A percentile compares a stretch with the other conserved stretches of the same genome.
These are phyloP conservation scores for Apiospora marii DNA, from an alignment of 2,329 filamentous ascomycete genomes.

Conservation along the genomic window DNA sequence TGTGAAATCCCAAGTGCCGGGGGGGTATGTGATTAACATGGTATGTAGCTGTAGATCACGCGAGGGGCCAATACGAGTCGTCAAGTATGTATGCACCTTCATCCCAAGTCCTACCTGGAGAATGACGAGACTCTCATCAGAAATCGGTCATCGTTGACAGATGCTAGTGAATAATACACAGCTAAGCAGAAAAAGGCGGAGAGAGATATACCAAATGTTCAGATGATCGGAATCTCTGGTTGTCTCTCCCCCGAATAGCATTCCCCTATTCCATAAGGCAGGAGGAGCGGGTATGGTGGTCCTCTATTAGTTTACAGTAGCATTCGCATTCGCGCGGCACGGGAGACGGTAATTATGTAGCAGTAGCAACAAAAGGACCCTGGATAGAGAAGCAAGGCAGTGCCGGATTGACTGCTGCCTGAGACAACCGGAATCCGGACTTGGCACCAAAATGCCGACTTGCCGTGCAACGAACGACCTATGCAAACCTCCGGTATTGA, in stretches of 20 bases:
- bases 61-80: neutral
- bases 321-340: neutral
- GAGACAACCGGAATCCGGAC: conserved; percentile 9
- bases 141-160: neutral
- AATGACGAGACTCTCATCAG: neutral
- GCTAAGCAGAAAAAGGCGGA: neutral
- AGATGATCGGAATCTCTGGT: conserved; percentile 3
- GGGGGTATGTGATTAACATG: neutral
- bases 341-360: neutral
- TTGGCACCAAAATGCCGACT: neutral
- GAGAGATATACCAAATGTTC: neutral
- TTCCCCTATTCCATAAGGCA: neutral
- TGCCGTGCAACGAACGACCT: conserved; percentile 4
- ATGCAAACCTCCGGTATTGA: neutral
- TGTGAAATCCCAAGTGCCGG: neutral
- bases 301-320: conserved; percentile 7
- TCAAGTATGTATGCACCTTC: neutral
- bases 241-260: neutral
- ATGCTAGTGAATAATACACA: neutral
- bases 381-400: conserved; percentile 12
- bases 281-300: neutral
- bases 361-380: neutral
- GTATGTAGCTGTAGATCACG: conserved; percentile 3
- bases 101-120: neutral
- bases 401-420: conserved; percentile 6